Base-by-base conservation (phyloP, 768 basidiomycete genomes). In the Rhodotorula graminis region DNA sequence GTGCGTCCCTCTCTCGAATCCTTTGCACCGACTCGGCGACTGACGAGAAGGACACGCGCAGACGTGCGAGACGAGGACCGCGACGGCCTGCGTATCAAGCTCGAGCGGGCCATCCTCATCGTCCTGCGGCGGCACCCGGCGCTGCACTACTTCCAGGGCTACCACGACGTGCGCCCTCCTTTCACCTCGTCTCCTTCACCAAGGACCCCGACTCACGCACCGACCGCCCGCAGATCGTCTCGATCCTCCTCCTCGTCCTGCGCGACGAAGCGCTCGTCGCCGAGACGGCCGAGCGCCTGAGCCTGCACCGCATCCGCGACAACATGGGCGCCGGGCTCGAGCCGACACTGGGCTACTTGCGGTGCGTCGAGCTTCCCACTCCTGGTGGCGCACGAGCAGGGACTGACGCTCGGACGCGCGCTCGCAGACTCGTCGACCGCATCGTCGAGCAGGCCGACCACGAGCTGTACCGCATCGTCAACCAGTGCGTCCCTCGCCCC, bases 121-220 rank as follows among this genome's bases (percentile, higher is more conserved):
- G 79, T 82, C 5, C 65, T 84, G 37, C 70, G 82, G 6, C 73
- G 73, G 25, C 78, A 80, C 60, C 81, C 80, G 2, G 71, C 75
- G 2, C 68, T 83, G 68, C 79, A 80, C 64, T 84, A 84, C 72
- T 84, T 84, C 66, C 83, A 84, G 69, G 83, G 82, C 23, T 71
- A 80, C 70, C 52, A 62, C 29, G 67, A 67, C 50, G 60, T 71
- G 19, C 40, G 65, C 42, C 10, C 53, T 3, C 14, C 11, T 42
- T 2, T 21, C 3, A 1, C n/a, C 7, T 27, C 21, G 27, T n/a
- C 11, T 25, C 44, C 2, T 25, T 27, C 25, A 27, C 33, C 21
- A 57, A 44, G 23, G 27, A 12, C 50, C 47, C 42, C 25, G 46
- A 6, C 29, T 59, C 31, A 19, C 31, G 15, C 2, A 31, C 25